These are phyloP conservation scores for Zea luxurians DNA, from an alignment of 176 grass and related monocot species.

Conservation along the genomic window DNA sequence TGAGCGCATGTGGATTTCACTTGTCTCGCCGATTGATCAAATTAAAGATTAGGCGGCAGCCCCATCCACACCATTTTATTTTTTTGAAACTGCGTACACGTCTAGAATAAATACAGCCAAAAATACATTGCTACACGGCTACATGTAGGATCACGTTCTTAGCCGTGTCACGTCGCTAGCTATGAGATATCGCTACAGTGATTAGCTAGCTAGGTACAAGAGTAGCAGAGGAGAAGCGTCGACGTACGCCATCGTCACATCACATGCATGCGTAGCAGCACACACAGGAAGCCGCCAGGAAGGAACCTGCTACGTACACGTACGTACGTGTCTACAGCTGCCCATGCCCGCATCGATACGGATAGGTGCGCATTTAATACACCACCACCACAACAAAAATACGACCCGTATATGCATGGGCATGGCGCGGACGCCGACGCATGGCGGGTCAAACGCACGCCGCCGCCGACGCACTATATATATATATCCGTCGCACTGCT, in stretches of 20 bases:
- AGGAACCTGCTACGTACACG: slow-evolving; percentile 5
- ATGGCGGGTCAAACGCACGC: not conserved
- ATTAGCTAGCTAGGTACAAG: not conserved
- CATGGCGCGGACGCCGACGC: not conserved
- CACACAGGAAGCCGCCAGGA: not conserved
- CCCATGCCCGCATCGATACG: not conserved
- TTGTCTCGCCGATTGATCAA: too few relatives aligned
- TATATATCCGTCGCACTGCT: too few relatives aligned
- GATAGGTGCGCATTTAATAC: slow-evolving; percentile 4
- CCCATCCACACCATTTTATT: too few relatives aligned
- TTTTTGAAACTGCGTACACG: too few relatives aligned
- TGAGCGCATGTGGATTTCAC: too few relatives aligned
- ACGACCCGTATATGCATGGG: not conserved
- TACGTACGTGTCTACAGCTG: not conserved
- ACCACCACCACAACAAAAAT: not conserved
- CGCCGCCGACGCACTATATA: slow-evolving; percentile 30
- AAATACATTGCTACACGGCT: not conserved
- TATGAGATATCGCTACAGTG: not conserved
- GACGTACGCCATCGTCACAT: not conserved
- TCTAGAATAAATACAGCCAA: not conserved
- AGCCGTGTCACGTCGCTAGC: not conserved
- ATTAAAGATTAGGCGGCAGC: too few relatives aligned
- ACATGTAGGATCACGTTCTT: not conserved
- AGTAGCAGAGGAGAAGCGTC: not conserved
- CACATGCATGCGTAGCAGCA: not conserved